Base-by-base conservation (phyloP, 2,329 filamentous ascomycete genomes). In the Fusarium tricinctum region DNA sequence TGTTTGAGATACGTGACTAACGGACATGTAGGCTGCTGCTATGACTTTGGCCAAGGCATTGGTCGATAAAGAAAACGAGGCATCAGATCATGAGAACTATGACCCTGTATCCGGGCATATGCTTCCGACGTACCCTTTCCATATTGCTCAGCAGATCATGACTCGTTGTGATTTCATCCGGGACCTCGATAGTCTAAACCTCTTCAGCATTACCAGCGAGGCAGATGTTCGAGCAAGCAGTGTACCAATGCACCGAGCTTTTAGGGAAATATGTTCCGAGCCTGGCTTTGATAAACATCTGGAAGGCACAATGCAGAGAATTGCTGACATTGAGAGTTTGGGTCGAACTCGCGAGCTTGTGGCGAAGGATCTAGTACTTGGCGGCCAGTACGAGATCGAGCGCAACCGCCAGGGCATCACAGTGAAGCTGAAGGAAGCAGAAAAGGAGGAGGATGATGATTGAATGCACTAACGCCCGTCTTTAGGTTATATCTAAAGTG, bases 141-240 rank as follows among this genome's bases (percentile, higher is more conserved):
- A 97, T 77, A 86, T 91, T 70, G 93, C 94, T 0, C 91, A 95
- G 66, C 87, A 97, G 79, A 91, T 97, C 77, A 97, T 97, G 95
- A 98, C 96, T 15, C 87, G 96, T 53, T 91, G 93, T 61, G 96
- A 99, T 79, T 99, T 98, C 78, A 94, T 98, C 74, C 90, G 96
- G 70, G 86, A 89, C 63, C 94, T 98, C 76, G 96, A 99, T 80
- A 92, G 96, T 68, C 88, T 96, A 63, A 98, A 98, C 77, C 88
- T 99, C 61, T 97, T 98, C 81, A 96, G 92, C 66, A 98, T 99
- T 74, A 95, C 97, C 63, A 93, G 90, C 59, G 86, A 87, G 40
- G 93, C 94, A 17, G 91, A 92, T 77, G 96, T 99, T 9, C 89
- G 96, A 46, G 96, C 96, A 2, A 95, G 97, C 78, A 95, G 91